These are phyloP conservation scores for Coix lacrymajobi DNA, from an alignment of 176 grass and related monocot genomes.

Conservation along the genomic window DNA sequence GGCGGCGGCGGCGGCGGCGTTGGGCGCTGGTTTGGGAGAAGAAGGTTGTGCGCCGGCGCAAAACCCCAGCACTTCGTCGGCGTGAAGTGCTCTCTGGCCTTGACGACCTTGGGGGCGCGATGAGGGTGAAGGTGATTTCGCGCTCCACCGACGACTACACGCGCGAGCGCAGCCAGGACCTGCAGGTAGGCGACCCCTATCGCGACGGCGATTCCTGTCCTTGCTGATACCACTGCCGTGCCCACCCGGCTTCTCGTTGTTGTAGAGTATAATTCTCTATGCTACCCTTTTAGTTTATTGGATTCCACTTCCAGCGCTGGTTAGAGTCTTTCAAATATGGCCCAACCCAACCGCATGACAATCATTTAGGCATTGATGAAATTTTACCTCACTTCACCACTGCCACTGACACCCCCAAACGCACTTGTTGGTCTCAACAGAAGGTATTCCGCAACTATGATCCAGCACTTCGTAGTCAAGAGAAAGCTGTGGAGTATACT, in stretches of 20 bases:
- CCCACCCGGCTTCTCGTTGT: not conserved
- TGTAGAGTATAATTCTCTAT: not conserved
- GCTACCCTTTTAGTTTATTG: not conserved
- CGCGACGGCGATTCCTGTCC: not conserved
- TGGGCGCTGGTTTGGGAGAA: not conserved
- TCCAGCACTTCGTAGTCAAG: constrained; percentile 69
- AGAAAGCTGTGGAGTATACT: constrained; percentile 91
- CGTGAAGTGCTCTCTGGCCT: not conserved
- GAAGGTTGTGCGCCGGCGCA: not conserved
- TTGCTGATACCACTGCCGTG: not conserved
- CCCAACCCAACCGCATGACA: not conserved
- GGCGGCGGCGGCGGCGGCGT: too few species aligned
- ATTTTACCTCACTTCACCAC: not conserved
- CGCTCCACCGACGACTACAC: constrained; percentile 90
- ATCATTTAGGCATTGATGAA: not conserved
- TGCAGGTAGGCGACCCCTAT: constrained; percentile 36
- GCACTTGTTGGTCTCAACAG: constrained; percentile 40
- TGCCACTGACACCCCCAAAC: constrained; percentile 18
- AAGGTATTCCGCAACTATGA: constrained; percentile 98
- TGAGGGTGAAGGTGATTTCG: constrained; percentile 96
- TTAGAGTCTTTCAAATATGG: not conserved
- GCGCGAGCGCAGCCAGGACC: constrained; percentile 82
- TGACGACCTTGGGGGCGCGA: constrained; percentile 2
- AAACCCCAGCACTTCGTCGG: not conserved
- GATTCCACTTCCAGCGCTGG: not conserved